These are phyloP conservation scores for Gnomoniopsis smithogilvyi DNA, from an alignment of 2,329 filamentous ascomycete genomes.

Conservation along the genomic window DNA sequence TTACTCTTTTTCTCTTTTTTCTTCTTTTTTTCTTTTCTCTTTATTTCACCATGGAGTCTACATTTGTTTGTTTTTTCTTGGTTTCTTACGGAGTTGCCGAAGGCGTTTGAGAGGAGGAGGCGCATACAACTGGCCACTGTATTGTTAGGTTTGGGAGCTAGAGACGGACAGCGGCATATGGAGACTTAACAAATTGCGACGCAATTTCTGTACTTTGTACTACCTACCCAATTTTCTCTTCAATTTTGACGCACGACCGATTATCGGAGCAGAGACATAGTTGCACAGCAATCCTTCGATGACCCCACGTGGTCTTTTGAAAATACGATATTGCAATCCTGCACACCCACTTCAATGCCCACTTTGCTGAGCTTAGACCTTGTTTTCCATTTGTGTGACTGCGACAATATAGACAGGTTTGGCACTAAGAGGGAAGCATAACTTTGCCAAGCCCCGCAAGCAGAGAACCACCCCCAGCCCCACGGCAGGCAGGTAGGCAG, in stretches of 20 bases:
- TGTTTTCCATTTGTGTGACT: no score
- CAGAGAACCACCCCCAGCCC: background rate
- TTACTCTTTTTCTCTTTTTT: background rate
- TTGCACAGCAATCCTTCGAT: background rate
- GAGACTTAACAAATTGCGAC: background rate
- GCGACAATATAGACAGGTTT: no score
- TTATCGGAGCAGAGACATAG: background rate
- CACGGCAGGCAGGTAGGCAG: background rate
- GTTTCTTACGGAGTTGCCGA: background rate
- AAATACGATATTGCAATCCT: no score
- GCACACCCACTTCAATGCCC: no score
- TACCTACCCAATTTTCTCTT: no score
- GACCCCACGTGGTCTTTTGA: no score
- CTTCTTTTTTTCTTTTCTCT: background rate
- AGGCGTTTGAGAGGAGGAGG: background rate
- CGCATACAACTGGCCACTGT: background rate
- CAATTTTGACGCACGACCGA: no score
- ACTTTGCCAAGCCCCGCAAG: background rate
- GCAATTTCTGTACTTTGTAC: background rate
- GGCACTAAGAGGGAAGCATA: background rate
- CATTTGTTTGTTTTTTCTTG: background rate
- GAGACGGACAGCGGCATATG: background rate
- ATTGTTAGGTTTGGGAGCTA: background rate
- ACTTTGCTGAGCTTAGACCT: no score
- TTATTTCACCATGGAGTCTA: background rate